phyloP scores from a whole-genome alignment of 2,329 filamentous ascomycete genomes.

The Didymellaceae sp. region DNA sequence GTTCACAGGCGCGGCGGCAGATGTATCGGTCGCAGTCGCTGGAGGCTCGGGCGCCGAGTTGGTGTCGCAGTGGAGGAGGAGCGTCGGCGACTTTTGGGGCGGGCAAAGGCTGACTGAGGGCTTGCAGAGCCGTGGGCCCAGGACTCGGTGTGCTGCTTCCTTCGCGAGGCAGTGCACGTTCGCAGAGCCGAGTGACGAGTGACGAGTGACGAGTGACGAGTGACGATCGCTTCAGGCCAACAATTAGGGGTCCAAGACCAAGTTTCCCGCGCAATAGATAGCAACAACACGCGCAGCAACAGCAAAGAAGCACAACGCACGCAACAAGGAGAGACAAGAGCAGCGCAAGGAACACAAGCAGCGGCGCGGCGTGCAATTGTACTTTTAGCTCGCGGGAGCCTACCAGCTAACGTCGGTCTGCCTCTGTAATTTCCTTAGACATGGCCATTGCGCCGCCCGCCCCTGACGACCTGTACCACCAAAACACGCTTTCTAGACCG shows the following conservation, averaged over 20 bases:
- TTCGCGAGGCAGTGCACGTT: constrained; percentile 15
- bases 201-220: too few species aligned
- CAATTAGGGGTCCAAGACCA: constrained; percentile 5
- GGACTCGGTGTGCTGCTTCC: constrained; percentile 5
- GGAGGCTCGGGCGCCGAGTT: background rate
- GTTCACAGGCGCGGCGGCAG: constrained; percentile 2
- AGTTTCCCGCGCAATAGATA: constrained; percentile 1
- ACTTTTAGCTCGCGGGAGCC: constrained; percentile 12
- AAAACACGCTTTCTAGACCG: constrained; percentile 5
- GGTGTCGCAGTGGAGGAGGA: background rate
- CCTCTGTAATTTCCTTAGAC: constrained; percentile 14
- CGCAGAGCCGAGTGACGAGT: constrained; percentile 12
- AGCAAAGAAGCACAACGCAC: constrained; percentile 1
- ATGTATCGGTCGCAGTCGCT: too few species aligned
- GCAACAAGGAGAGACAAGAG: constrained; percentile 4
- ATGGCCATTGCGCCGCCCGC: constrained; percentile 13
- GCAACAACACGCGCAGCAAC: background rate
- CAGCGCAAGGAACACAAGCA: constrained; percentile 4
- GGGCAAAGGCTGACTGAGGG: background rate
- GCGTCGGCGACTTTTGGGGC: background rate
- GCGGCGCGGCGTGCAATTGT: constrained; percentile 3
- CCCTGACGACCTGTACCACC: constrained; percentile 15
- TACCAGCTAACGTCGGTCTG: background rate
- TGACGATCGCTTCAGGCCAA: background rate
- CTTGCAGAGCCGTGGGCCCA: constrained; percentile 6